Conservation (phyloP, 2,329 filamentous ascomycete genomes). For the Ophiostoma populinum region DNA sequence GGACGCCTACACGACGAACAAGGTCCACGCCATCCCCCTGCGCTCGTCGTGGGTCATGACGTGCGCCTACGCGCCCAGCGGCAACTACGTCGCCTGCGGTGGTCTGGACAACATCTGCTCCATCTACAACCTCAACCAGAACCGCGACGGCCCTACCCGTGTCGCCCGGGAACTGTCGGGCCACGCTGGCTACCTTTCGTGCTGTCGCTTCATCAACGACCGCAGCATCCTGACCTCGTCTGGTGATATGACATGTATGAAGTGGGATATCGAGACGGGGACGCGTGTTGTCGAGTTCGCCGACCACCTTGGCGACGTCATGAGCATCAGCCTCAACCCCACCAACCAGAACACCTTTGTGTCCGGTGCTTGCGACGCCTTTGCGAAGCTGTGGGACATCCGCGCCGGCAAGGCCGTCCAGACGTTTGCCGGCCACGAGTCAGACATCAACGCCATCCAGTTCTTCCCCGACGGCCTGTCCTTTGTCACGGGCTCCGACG, state of each 20-base stretch:
- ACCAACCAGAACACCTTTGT: slow-evolving; percentile 99
- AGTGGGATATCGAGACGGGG: slow-evolving; percentile 98
- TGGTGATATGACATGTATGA: slow-evolving; percentile 98
- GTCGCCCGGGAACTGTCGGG: slow-evolving; percentile 91
- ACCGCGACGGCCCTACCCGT: slow-evolving; percentile 86
- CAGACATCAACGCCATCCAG: slow-evolving; percentile 97
- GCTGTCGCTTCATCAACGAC: slow-evolving; percentile 98
- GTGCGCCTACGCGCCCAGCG: slow-evolving; percentile 94
- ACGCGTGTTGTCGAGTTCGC: slow-evolving; percentile 96
- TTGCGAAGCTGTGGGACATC: slow-evolving; percentile 98
- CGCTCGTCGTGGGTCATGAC: slow-evolving; percentile 99
- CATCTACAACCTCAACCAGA: slow-evolving; percentile 95
- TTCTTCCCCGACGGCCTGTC: slow-evolving; percentile 99
- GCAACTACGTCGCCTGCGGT: slow-evolving; percentile 96
- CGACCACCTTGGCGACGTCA: slow-evolving; percentile 94
- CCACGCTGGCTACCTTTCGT: slow-evolving; percentile 92
- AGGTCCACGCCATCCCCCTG: slow-evolving; percentile 94
- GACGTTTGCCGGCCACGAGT: slow-evolving; percentile 96
- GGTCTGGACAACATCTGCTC: slow-evolving; percentile 99
- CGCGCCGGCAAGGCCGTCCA: slow-evolving; percentile 95
- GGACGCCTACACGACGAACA: slow-evolving; percentile 99
- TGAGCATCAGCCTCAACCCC: slow-evolving; percentile 99
- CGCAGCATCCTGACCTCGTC: slow-evolving; percentile 94
- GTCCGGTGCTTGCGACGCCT: slow-evolving; percentile 96
- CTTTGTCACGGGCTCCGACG: slow-evolving; percentile 93